Percentiles rank a stretch among this genome's conserved stretches.
Conservation (phyloP, 805 yeast genomes). For the Sugiyamaella qingdaonensis region DNA sequence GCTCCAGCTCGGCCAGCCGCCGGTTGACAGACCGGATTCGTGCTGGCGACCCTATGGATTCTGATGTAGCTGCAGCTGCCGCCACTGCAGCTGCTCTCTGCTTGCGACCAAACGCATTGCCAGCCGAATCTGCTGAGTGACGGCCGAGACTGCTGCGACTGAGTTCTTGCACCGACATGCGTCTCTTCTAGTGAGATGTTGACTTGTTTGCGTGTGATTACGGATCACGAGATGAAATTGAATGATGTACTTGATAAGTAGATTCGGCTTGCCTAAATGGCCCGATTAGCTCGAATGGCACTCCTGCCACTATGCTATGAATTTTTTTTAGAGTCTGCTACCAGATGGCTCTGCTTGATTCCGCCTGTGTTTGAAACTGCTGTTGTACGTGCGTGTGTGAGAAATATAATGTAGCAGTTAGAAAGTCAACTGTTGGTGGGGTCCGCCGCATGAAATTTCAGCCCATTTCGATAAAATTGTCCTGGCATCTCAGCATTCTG, state of each 20-base stretch:
- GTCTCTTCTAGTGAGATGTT: neutral
- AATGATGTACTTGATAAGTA: no score
- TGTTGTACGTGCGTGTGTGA: no score
- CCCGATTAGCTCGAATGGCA: no score
- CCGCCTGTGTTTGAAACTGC: no score
- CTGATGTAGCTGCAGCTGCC: conserved; percentile 8
- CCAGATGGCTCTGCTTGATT: no score
- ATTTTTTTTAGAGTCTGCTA: no score
- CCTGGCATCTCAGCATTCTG: neutral
- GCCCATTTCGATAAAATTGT: neutral
- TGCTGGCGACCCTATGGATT: conserved; percentile 9
- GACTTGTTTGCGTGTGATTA: no score
- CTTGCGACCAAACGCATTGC: conserved; percentile 8
- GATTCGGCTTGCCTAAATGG: no score
- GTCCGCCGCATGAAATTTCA: neutral
- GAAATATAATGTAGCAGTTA: no score
- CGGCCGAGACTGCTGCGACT: neutral
- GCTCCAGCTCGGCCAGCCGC: conserved; percentile 31
- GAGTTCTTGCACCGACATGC: neutral
- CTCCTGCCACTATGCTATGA: no score
- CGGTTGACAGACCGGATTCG: conserved; percentile 21
- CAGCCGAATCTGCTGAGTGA: neutral
- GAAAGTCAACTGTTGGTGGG: neutral
- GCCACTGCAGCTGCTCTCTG: conserved; percentile 13
- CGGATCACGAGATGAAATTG: no score